A percentile compares a stretch with the other conserved stretches of the same genome.
Evolutionary conservation across 176 grass and related monocot genomes (phyloP).

Genomic region (barley (Hordeum vulgare)): MorexV3_pseudomolecules_assembly NC_058520.1:288818302-288818801

Average conservation of each 20-base stretch:
- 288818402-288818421: constrained; percentile 65
- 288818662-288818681: constrained; percentile 75
- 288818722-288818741: constrained; percentile 63
- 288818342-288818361: constrained; percentile 66
- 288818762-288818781: constrained; percentile 73
- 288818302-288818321: constrained; percentile 62
- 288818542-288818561: no score
- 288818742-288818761: constrained; percentile 62
- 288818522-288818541: constrained; percentile 76
- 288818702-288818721: constrained; percentile 75
- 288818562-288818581: constrained; percentile 66
- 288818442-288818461: no score
- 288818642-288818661: constrained; percentile 73
- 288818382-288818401: constrained; percentile 69
- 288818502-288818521: no score
- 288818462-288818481: no score
- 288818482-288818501: no score
- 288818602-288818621: constrained; percentile 66
- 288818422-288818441: constrained; percentile 74
- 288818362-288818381: constrained; percentile 73
- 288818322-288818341: constrained; percentile 82
- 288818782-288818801: constrained; percentile 60
- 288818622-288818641: constrained; percentile 72
- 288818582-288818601: constrained; percentile 66
- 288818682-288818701: constrained; percentile 69